Evolutionary conservation across 2,329 filamentous ascomycete genomes (phyloP).

Genomic region (Sporothrix euskadiensis): DNA sequence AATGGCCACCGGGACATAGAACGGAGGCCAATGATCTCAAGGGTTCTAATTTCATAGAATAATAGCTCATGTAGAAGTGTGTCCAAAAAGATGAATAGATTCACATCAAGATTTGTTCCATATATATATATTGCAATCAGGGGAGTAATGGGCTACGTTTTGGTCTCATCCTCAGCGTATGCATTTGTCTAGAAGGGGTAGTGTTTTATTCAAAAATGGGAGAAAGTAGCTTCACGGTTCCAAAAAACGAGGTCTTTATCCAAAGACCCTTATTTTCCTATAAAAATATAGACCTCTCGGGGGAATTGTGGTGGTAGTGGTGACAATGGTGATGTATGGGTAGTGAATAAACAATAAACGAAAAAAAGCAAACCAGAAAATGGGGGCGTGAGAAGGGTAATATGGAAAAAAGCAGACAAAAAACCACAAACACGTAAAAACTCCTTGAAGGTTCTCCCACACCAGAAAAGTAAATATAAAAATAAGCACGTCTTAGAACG

Average conservation of each 20-base stretch:
- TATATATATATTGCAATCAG: no score
- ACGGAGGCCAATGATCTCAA: neutral
- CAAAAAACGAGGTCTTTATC: neutral
- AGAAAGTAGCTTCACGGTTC: neutral
- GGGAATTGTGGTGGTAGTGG: neutral
- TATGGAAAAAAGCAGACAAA: neutral
- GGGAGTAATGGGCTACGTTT: no score
- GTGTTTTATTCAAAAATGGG: neutral
- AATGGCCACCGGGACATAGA: neutral
- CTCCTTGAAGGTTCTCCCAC: neutral
- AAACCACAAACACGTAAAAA: neutral
- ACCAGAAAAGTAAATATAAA: conserved; percentile 17
- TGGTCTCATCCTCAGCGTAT: no score
- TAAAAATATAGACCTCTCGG: neutral
- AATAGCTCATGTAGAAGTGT: neutral
- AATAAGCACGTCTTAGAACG: conserved; percentile 20
- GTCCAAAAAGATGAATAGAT: neutral
- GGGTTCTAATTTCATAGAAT: neutral
- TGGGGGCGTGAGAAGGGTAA: neutral
- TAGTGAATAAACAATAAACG: neutral
- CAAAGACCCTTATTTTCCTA: neutral
- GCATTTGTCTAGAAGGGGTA: no score
- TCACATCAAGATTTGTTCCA: neutral
- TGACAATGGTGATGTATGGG: neutral
- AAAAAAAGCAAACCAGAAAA: neutral